These are phyloP conservation scores for Colletotrichum eremochloae DNA, from an alignment of 2,329 filamentous ascomycete species.

Conservation along the genomic window DNA sequence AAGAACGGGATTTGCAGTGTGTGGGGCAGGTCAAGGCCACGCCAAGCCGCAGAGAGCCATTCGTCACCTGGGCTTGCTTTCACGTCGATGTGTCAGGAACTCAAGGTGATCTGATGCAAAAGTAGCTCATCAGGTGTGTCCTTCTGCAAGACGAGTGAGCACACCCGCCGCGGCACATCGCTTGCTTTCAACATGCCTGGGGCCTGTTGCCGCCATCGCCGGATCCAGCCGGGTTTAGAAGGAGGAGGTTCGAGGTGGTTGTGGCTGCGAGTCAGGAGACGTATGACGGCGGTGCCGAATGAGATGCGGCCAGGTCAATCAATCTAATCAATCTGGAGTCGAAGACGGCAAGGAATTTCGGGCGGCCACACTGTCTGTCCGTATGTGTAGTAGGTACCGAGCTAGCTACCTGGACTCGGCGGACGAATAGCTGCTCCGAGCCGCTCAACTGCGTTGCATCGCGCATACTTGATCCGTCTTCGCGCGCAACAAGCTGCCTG, in stretches of 20 bases:
- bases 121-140: slow-evolving; percentile 15
- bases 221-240: slow-evolving; percentile 20
- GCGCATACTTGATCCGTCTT: slow-evolving; percentile 16
- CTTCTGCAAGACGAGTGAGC: neutral
- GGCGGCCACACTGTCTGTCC: slow-evolving; percentile 24
- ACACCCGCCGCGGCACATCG: slow-evolving; percentile 11
- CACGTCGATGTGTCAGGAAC: slow-evolving; percentile 23
- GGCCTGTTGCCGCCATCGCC: slow-evolving; percentile 21
- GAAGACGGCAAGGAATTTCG: slow-evolving; percentile 27
- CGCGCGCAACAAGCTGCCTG: slow-evolving; percentile 5
- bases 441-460: slow-evolving; percentile 27
- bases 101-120: slow-evolving; percentile 19
- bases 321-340: slow-evolving; percentile 43
- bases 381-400: too few relatives aligned
- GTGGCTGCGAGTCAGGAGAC: neutral
- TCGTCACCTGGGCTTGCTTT: slow-evolving; percentile 5
- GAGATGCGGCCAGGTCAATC: slow-evolving; percentile 5
- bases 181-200: slow-evolving; percentile 13
- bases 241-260: slow-evolving; percentile 6
- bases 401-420: neutral
- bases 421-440: slow-evolving; percentile 38
- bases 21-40: slow-evolving; percentile 17
- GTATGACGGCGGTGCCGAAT: slow-evolving; percentile 24
- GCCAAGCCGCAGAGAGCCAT: slow-evolving; percentile 13
- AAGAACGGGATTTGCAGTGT: slow-evolving; percentile 15